Conservation (phyloP, 1,139 yeast species). For the Protomyces inouyei region DNA sequence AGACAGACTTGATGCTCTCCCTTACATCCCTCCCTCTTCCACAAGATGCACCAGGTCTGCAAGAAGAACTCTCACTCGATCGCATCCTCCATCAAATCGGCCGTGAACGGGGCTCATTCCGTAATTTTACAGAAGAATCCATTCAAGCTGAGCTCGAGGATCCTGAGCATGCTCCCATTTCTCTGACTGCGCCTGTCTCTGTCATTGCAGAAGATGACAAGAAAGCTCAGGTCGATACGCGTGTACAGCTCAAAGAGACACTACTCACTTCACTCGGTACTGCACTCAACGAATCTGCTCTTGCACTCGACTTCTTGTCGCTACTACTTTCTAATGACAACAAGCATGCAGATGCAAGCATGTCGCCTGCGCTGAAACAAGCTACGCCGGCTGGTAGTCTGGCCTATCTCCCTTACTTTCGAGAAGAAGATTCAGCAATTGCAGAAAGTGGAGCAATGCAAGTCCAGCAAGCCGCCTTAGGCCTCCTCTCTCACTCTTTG, state of each 20-base stretch:
- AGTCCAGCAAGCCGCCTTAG: constrained; percentile 53
- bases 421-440: constrained; percentile 52
- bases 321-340: constrained; percentile 72
- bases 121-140: constrained; percentile 54
- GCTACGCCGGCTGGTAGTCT: constrained; percentile 76
- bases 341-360: constrained; percentile 82
- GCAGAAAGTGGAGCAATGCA: constrained; percentile 36
- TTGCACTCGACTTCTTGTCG: constrained; percentile 82
- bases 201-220: neutral
- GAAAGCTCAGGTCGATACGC: neutral
- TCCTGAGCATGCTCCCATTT: neutral
- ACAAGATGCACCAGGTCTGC: neutral
- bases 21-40: neutral
- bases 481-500: constrained; percentile 79
- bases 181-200: neutral
- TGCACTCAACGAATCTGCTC: constrained; percentile 83
- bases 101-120: constrained; percentile 47
- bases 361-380: constrained; percentile 80
- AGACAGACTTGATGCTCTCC: neutral
- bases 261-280: constrained; percentile 52
- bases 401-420: neutral
- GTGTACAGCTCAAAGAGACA: constrained; percentile 36
- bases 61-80: neutral
- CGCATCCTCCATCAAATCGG: constrained; percentile 43
- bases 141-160: constrained; percentile 47